Evolutionary conservation across 2,329 filamentous ascomycete species (phyloP).

Genomic region (Pyrenophora tritici-repentis): DNA sequence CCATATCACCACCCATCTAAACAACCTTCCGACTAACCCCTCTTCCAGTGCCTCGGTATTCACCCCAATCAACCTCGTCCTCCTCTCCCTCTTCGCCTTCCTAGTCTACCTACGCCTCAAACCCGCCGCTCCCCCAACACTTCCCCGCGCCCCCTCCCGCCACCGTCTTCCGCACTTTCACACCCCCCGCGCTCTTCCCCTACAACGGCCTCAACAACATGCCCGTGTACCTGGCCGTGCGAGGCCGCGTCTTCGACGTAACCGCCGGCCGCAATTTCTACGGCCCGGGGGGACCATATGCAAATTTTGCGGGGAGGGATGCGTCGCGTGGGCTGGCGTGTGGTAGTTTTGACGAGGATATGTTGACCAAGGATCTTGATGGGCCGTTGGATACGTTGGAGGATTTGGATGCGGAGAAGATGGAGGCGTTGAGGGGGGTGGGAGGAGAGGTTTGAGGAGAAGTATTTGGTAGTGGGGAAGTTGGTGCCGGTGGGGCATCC

Average conservation of each 20-base stretch:
- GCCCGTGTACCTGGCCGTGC: slow-evolving; percentile 89
- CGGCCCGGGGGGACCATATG: slow-evolving; percentile 91
- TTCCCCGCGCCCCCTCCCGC: slow-evolving; percentile 67
- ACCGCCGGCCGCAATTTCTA: slow-evolving; percentile 89
- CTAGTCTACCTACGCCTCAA: slow-evolving; percentile 64
- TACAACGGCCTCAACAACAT: slow-evolving; percentile 76
- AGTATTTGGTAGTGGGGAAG: slow-evolving; percentile 93
- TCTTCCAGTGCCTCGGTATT: slow-evolving; percentile 56
- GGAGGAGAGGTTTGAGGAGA: slow-evolving; percentile 91
- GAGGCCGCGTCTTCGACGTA: slow-evolving; percentile 90
- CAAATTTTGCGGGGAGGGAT: slow-evolving; percentile 93
- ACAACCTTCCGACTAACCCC: slow-evolving; percentile 20
- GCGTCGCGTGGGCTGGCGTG: slow-evolving; percentile 85
- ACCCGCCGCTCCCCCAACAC: slow-evolving; percentile 55
- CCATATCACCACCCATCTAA: neutral
- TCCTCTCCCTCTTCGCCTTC: slow-evolving; percentile 62
- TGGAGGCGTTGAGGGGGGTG: slow-evolving; percentile 83
- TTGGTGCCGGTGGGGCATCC: slow-evolving; percentile 70
- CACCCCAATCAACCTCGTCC: slow-evolving; percentile 65
- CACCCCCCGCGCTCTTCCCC: slow-evolving; percentile 78
- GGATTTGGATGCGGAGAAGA: slow-evolving; percentile 73
- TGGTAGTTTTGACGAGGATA: slow-evolving; percentile 91
- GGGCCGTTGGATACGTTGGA: slow-evolving; percentile 78
- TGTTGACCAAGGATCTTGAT: slow-evolving; percentile 90
- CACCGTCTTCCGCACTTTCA: slow-evolving; percentile 86